A percentile compares a stretch with the other conserved stretches of the same genome.
Evolutionary conservation across 169 alveolate genomes (phyloP).

Genomic region (Plasmodium yoelii): DNA sequence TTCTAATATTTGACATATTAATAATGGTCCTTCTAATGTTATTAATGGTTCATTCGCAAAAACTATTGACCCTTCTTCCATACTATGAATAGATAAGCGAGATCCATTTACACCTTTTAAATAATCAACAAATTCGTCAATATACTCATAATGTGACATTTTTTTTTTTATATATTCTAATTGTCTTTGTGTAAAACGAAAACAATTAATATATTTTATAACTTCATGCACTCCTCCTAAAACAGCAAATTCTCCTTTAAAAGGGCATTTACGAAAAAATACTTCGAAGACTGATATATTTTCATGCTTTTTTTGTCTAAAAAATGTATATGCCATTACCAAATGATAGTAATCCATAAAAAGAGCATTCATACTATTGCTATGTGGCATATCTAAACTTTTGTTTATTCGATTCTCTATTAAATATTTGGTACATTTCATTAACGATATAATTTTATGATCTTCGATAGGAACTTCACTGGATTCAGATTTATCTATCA

Average conservation of each 20-base stretch:
- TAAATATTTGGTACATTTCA: slow-evolving; percentile 23
- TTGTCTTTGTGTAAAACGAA: slow-evolving; percentile 87
- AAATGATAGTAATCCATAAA: slow-evolving; percentile 71
- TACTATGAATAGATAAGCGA: slow-evolving; percentile 18
- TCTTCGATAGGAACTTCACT: slow-evolving; percentile 1
- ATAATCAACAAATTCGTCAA: slow-evolving; percentile 29
- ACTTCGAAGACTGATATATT: slow-evolving; percentile 89
- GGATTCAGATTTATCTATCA: background rate
- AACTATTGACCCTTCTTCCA: slow-evolving; percentile 88
- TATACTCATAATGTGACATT: slow-evolving; percentile 60
- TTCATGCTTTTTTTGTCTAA: slow-evolving; percentile 81
- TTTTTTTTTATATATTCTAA: slow-evolving; percentile 81
- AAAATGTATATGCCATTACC: slow-evolving; percentile 68
- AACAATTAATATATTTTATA: slow-evolving; percentile 81
- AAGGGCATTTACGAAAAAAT: slow-evolving; percentile 92
- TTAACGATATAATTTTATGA: slow-evolving; percentile 41
- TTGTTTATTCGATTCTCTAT: slow-evolving; percentile 65
- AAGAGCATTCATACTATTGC: slow-evolving; percentile 53
- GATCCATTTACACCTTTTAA: slow-evolving; percentile 29
- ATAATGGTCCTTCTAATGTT: slow-evolving; percentile 91
- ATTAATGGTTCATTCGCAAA: slow-evolving; percentile 91
- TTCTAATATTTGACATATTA: slow-evolving; percentile 89
- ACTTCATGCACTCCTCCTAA: slow-evolving; percentile 89
- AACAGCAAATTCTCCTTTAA: slow-evolving; percentile 89
- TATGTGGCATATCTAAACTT: slow-evolving; percentile 50